phyloP scores from a whole-genome alignment of 2,329 filamentous ascomycete genomes.

The Cladosporium phlei region DNA sequence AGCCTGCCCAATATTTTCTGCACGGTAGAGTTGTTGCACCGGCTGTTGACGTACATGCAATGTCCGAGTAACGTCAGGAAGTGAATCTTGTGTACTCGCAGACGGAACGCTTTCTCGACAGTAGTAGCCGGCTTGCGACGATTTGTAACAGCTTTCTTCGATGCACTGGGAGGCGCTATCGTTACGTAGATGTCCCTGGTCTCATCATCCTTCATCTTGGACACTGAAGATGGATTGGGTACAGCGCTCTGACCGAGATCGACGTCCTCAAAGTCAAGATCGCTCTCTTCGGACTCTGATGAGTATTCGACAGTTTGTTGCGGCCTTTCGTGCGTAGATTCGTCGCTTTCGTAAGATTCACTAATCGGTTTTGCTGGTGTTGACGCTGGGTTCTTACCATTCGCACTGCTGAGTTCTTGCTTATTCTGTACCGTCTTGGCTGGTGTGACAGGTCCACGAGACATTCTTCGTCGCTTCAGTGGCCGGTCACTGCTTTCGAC shows the following conservation, averaged over 20 bases:
- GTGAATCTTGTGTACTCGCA: constrained; percentile 83
- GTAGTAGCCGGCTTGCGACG: constrained; percentile 48
- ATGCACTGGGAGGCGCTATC: constrained; percentile 27
- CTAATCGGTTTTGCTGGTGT: background rate
- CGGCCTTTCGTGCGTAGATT: background rate
- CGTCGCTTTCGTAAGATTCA: background rate
- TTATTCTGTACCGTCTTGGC: background rate
- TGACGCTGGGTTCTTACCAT: background rate
- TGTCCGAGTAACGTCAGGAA: constrained; percentile 78
- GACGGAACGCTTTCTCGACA: constrained; percentile 56
- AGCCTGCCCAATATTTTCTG: constrained; percentile 55
- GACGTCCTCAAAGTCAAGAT: constrained; percentile 62
- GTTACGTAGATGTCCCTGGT: constrained; percentile 40
- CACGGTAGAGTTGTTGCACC: constrained; percentile 62
- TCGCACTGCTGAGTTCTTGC: background rate
- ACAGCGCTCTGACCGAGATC: constrained; percentile 38
- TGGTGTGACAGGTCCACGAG: constrained; percentile 1
- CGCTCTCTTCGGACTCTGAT: constrained; percentile 48
- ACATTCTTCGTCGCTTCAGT: constrained; percentile 25
- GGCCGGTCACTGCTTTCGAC: constrained; percentile 19
- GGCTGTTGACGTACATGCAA: constrained; percentile 69
- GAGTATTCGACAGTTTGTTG: constrained; percentile 29
- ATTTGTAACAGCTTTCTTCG: constrained; percentile 28
- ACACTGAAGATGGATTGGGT: constrained; percentile 11
- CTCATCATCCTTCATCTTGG: constrained; percentile 19